Evolutionary conservation across 805 yeast species (phyloP), one percentile per base, ranked within the genome.

Genomic region (Starmerella powellii): DNA sequence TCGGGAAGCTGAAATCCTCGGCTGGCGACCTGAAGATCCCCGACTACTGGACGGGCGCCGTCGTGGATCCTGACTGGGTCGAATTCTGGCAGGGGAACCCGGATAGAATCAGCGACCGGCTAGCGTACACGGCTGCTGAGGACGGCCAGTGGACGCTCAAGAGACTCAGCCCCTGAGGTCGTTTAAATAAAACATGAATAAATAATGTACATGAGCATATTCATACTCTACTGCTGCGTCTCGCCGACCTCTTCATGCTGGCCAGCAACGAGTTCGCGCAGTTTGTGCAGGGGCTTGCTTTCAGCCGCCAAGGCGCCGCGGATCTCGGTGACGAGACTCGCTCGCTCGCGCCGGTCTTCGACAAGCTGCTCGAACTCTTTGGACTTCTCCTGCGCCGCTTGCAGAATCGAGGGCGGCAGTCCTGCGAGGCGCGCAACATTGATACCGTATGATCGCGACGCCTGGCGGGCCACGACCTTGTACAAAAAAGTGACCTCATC

Each of bases 11-110:
- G 46, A 76, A 68, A 42, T 76, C 68, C 42, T 63, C 68, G 40
- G 84, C 82, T 47, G 72, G 74, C 31, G 78, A 72, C 19, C 74
- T 88, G 34, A 88, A 93, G 21, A 79, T 93, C 49, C 98, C 98
- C 8, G 84, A 80, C 19, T 78, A 65, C 57, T 88, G 98, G 98
- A 96, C 96, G 42, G 98, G 97, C 0, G 60, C 88, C 34, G 71
- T 94, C 55, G 68, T 88, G 12, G 76, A 80, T 28, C 98, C 98
- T 2, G 63, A 83, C 37, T 94, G 84, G 59, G 71, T 87, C 48
- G 98, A 88, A 63, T 91, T 88, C 58, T 88, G 96, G 95, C 97
- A 91, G 64, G 98, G 97, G 12, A 75, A 97, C 50, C 70, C 71
- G 46, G 79, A 84, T 56, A 72, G 97, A 59, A 66, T 88, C 39